Evolutionary conservation across 305 asterid genomes (phyloP).

Genomic region (Plantago coronopus): DNA sequence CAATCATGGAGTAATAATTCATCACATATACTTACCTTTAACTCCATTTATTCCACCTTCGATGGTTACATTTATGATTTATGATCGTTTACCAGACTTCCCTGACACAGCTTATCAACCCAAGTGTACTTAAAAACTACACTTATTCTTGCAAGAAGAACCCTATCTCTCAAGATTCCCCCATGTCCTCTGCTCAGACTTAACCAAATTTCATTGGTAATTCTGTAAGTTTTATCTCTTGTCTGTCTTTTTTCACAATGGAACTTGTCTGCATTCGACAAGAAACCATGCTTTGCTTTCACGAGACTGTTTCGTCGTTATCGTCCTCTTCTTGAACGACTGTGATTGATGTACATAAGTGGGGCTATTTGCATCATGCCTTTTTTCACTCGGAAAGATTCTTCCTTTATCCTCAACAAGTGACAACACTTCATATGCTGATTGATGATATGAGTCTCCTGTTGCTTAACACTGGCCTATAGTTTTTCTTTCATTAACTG

Average conservation of each 20-base stretch:
- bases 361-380: slow-evolving; percentile 20
- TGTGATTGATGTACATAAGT: slow-evolving; percentile 13
- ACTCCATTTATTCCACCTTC: slow-evolving; percentile 30
- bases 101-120: not conserved
- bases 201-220: slow-evolving; percentile 9
- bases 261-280: slow-evolving; percentile 16
- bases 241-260: slow-evolving; percentile 1
- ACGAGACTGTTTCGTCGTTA: slow-evolving; percentile 28
- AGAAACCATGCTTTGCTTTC: slow-evolving; percentile 45
- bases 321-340: slow-evolving; percentile 27
- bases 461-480: not conserved
- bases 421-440: not conserved
- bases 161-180: too few relatives aligned
- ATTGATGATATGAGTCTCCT: not conserved
- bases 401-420: slow-evolving; percentile 6
- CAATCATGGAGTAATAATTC: slow-evolving; percentile 19
- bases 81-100: not conserved
- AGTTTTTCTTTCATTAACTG: not conserved
- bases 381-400: slow-evolving; percentile 6
- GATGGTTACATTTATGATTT: slow-evolving; percentile 8
- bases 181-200: too few relatives aligned
- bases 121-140: not conserved
- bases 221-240: not conserved
- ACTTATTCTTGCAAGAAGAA: not conserved
- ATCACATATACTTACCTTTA: slow-evolving; percentile 42